Evolutionary conservation across 1,139 yeast species (phyloP).

Genomic region (Geotrichum klebahnii): DNA sequence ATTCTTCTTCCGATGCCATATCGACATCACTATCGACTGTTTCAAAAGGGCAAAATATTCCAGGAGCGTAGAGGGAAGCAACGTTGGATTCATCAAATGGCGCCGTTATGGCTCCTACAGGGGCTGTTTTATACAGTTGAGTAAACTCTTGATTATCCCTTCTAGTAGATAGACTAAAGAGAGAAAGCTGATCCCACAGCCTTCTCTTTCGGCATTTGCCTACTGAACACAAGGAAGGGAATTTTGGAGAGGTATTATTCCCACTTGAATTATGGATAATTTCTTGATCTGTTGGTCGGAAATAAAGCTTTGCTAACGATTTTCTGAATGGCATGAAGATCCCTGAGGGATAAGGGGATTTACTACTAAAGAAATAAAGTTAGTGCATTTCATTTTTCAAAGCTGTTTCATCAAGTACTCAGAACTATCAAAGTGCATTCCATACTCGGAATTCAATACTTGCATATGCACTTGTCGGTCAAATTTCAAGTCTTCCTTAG

Average conservation of each 20-base stretch:
- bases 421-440: conserved; percentile 45
- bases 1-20: no score
- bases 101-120: neutral
- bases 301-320: conserved; percentile 7
- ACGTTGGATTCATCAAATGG: neutral
- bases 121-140: neutral
- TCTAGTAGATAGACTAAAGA: neutral
- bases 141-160: neutral
- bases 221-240: conserved; percentile 1
- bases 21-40: neutral
- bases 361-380: conserved; percentile 20
- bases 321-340: conserved; percentile 32
- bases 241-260: neutral
- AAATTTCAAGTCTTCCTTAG: conserved; percentile 37
- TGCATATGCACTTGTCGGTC: conserved; percentile 48
- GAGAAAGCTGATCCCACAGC: neutral
- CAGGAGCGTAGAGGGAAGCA: conserved; percentile 9
- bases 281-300: neutral
- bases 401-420: conserved; percentile 9
- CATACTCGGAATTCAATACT: conserved; percentile 54
- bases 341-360: conserved; percentile 28
- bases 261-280: neutral
- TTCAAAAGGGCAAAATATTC: conserved; percentile 13
- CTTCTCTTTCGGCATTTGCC: neutral
- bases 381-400: neutral